Percentiles rank a stretch among this genome's conserved stretches.
Evolutionary conservation across 768 basidiomycete genomes (phyloP).

Genomic region (Tulasnella sp.): DNA sequence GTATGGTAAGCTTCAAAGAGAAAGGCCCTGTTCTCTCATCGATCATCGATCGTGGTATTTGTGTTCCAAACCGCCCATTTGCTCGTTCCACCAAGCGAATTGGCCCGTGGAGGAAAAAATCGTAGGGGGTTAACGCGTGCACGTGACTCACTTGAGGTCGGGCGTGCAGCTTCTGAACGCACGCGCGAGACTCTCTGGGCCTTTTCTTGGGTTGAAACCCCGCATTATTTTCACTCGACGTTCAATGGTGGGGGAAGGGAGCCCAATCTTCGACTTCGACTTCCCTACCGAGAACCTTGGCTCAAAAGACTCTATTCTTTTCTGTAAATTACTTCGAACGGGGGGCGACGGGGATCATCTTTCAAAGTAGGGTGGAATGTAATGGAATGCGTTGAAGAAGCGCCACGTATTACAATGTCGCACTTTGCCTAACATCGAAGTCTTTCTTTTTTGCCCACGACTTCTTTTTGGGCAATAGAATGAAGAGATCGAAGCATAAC

Average conservation of each 20-base stretch:
- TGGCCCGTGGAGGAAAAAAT: background rate
- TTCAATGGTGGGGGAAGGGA: background rate
- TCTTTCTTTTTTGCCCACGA: background rate
- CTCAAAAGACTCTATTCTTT: conserved; percentile 10
- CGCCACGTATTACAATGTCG: background rate
- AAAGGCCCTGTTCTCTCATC: background rate
- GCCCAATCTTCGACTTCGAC: background rate
- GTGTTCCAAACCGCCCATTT: background rate
- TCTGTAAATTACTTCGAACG: background rate
- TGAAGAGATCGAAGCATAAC: background rate
- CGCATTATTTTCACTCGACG: background rate
- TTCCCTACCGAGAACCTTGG: conserved; percentile 4
- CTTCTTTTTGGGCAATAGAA: background rate
- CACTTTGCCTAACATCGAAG: background rate
- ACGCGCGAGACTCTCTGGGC: background rate
- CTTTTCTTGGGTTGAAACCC: background rate
- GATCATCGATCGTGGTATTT: background rate
- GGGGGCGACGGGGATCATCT: background rate
- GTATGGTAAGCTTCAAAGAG: background rate
- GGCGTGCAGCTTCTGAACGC: background rate
- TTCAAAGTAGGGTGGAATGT: background rate
- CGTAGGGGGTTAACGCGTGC: background rate
- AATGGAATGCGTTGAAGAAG: background rate
- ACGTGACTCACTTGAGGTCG: conserved; percentile 9
- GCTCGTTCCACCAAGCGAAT: background rate